A percentile compares a stretch with the other conserved stretches of the same genome.
phyloP scores from a whole-genome alignment of 495 filamentous ascomycete genomes.

The Neurospora sp. region DNA sequence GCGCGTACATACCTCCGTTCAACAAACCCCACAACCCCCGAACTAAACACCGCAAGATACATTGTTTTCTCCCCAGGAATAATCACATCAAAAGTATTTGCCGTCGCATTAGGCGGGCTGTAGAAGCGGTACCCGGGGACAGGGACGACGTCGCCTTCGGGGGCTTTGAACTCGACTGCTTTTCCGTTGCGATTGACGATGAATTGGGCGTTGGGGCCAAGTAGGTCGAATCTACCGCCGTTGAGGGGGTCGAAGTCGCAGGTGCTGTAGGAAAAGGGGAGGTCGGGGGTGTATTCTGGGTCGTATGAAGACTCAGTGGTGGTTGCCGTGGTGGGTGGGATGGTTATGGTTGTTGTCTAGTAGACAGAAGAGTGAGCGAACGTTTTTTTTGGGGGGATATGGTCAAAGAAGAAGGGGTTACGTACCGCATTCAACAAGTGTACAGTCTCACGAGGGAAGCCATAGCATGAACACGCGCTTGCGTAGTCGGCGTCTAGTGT shows the following conservation, averaged over 20 bases:
- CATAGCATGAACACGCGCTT: constrained; percentile 15
- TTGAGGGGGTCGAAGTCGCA: constrained; percentile 5
- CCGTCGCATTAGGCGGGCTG: background rate
- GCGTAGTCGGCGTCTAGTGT: background rate
- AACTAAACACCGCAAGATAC: constrained; percentile 6
- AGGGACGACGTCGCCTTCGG: background rate
- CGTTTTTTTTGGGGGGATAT: background rate
- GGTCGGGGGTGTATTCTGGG: background rate
- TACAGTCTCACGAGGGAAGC: background rate
- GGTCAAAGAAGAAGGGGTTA: background rate
- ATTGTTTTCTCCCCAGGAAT: background rate
- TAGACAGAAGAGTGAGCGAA: background rate
- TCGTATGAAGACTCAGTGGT: background rate
- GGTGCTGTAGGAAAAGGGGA: constrained; percentile 1
- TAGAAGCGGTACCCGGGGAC: background rate
- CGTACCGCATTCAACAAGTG: background rate
- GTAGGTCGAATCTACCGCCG: constrained; percentile 3
- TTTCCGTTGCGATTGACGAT: constrained; percentile 2
- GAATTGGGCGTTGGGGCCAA: constrained; percentile 1
- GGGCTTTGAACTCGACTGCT: background rate
- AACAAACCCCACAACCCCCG: constrained; percentile 5
- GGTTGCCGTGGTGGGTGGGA: background rate
- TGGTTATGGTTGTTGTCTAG: background rate
- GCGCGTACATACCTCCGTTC: background rate
- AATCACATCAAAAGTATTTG: constrained; percentile 1